Conservation (phyloP, 441 rosid species). For the Croton setiger region DNA sequence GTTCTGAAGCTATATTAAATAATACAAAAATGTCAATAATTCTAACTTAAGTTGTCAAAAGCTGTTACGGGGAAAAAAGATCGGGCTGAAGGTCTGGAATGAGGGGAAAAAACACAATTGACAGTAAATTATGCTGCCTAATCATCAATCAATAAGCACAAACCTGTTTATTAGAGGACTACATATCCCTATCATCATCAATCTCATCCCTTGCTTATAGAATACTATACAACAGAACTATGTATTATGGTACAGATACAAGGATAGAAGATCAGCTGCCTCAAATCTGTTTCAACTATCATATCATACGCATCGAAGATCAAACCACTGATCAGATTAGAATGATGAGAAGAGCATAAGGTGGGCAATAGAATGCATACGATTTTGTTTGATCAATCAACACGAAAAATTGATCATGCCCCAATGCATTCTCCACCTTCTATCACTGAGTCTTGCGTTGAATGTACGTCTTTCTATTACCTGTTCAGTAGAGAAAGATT, state of each 20-base stretch:
- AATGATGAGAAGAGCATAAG: constrained; percentile 18
- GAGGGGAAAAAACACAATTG: constrained; percentile 2
- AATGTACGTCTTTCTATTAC: constrained; percentile 28
- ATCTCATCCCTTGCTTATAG: constrained; percentile 29
- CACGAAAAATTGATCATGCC: constrained; percentile 7
- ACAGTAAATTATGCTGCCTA: constrained; percentile 26
- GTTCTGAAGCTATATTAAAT: background rate
- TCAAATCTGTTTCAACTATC: constrained; percentile 21
- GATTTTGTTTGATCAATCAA: constrained; percentile 22
- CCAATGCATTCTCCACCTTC: constrained; percentile 22
- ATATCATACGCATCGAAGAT: constrained; percentile 13
- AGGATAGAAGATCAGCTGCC: constrained; percentile 22
- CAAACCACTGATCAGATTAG: constrained; percentile 25
- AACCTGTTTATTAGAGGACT: constrained; percentile 35
- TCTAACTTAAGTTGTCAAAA: background rate
- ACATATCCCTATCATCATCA: constrained; percentile 30
- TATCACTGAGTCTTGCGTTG: constrained; percentile 17
- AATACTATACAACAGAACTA: constrained; percentile 43
- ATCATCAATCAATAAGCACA: constrained; percentile 29
- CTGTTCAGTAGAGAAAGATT: constrained; percentile 27
- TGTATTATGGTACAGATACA: constrained; percentile 28
- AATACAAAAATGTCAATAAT: background rate
- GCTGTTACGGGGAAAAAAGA: background rate
- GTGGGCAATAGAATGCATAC: constrained; percentile 6
- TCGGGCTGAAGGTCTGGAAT: background rate